Evolutionary conservation across 129 eudicot genomes (phyloP).

Genomic region (Centaurea solstitialis): DNA sequence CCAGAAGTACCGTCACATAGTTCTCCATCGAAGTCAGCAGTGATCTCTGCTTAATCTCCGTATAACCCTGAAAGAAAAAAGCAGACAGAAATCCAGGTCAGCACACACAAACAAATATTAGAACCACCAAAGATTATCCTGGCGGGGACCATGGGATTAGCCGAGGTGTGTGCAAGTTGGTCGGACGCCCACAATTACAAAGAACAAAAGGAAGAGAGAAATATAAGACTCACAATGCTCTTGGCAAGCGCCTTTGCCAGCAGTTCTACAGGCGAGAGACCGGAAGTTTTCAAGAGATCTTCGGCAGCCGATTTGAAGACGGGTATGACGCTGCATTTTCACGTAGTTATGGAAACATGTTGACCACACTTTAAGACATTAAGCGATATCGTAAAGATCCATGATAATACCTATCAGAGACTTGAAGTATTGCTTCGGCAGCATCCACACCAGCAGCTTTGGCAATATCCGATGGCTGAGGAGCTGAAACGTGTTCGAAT

Average conservation of each 20-base stretch:
- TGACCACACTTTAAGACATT: not conserved
- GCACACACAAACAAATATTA: not conserved
- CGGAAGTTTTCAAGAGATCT: conserved; percentile 58
- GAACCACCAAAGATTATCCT: too few relatives aligned
- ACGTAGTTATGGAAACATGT: not conserved
- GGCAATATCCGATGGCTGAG: conserved; percentile 35
- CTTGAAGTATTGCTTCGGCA: conserved; percentile 57
- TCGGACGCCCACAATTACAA: not conserved
- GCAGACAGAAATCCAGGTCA: not conserved
- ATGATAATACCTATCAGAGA: conserved; percentile 59
- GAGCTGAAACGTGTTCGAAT: conserved; percentile 34
- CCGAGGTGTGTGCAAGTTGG: not conserved
- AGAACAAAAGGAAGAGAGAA: not conserved
- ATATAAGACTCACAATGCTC: conserved; percentile 55
- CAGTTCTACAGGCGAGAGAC: conserved; percentile 64
- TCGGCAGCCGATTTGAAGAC: conserved; percentile 34
- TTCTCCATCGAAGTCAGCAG: conserved; percentile 83
- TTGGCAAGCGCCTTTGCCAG: conserved; percentile 93
- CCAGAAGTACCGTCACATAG: conserved; percentile 64
- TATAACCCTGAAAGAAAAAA: conserved; percentile 62
- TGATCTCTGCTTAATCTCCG: conserved; percentile 73
- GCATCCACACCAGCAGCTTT: conserved; percentile 36
- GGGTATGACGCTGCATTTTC: conserved; percentile 28
- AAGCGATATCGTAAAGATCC: not conserved
- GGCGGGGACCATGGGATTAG: not conserved